A percentile compares a stretch with the other conserved stretches of the same genome.
Conservation (phyloP, 257 asterid species). For the Salvia hispanica region DNA sequence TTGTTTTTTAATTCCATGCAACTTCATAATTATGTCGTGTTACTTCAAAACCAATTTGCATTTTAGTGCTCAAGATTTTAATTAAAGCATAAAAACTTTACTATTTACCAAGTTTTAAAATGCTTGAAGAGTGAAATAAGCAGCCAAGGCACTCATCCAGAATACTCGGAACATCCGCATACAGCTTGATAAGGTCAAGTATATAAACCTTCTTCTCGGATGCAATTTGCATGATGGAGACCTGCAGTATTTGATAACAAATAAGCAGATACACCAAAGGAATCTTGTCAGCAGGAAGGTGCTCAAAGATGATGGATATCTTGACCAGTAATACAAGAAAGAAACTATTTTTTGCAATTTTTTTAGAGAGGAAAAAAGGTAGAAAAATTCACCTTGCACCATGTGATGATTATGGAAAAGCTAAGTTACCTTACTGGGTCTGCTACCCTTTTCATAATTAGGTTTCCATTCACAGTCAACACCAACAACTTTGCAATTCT, state of each 20-base stretch:
- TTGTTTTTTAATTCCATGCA: slow-evolving; percentile 8
- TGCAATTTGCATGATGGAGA: slow-evolving; percentile 96
- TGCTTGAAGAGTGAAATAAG: slow-evolving; percentile 72
- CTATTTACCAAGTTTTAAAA: slow-evolving; percentile 85
- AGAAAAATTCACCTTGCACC: slow-evolving; percentile 3
- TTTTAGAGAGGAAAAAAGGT: not conserved
- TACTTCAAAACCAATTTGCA: slow-evolving; percentile 7
- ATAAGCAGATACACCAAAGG: slow-evolving; percentile 12
- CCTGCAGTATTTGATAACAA: slow-evolving; percentile 52
- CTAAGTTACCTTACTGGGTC: slow-evolving; percentile 64
- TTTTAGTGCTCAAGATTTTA: not conserved
- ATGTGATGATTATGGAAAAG: slow-evolving; percentile 21
- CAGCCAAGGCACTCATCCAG: slow-evolving; percentile 77
- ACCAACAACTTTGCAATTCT: slow-evolving; percentile 82
- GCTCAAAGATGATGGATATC: not conserved
- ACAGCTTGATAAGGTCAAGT: slow-evolving; percentile 82
- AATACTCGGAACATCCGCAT: slow-evolving; percentile 57
- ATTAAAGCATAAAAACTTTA: slow-evolving; percentile 13
- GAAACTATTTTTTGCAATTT: not conserved
- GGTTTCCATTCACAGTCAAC: slow-evolving; percentile 99
- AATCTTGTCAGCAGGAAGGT: slow-evolving; percentile 5
- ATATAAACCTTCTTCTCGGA: slow-evolving; percentile 78
- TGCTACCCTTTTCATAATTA: slow-evolving; percentile 74
- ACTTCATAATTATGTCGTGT: slow-evolving; percentile 13
- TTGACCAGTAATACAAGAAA: not conserved